A percentile compares a stretch with the other conserved stretches of the same genome.
Evolutionary conservation across 768 basidiomycete genomes (phyloP).

Genomic region (Pholiota molesta): DNA sequence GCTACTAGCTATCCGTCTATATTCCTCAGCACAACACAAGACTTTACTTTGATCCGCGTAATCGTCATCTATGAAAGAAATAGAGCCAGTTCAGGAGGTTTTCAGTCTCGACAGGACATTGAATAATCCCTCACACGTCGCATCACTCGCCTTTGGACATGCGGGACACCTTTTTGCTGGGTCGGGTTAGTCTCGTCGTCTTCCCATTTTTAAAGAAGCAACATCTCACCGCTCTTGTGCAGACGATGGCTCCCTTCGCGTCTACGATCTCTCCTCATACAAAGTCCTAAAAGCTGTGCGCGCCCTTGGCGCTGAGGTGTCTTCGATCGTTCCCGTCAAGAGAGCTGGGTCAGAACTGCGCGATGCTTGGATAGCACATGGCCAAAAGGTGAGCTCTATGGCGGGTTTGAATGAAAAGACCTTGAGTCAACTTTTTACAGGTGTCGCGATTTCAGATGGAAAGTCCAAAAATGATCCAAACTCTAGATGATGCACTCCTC

Average conservation of each 20-base stretch:
- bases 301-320: conserved; percentile 59
- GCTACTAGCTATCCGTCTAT: too few relatives aligned
- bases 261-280: conserved; percentile 61
- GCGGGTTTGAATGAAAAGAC: background rate
- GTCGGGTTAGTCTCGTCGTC: conserved; percentile 49
- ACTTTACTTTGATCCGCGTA: too few relatives aligned
- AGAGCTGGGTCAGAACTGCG: conserved; percentile 42
- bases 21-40: too few relatives aligned
- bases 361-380: conserved; percentile 70
- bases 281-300: conserved; percentile 68
- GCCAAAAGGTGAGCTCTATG: conserved; percentile 48
- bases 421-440: conserved; percentile 19
- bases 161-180: conserved; percentile 58
- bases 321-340: conserved; percentile 57
- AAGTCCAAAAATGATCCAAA: conserved; percentile 55
- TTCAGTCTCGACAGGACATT: conserved; percentile 22
- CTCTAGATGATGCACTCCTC: conserved; percentile 48
- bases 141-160: conserved; percentile 54
- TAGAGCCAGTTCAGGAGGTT: conserved; percentile 13
- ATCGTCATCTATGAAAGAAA: background rate
- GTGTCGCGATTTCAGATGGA: conserved; percentile 51
- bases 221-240: background rate
- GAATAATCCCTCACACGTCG: conserved; percentile 36
- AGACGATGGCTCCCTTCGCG: conserved; percentile 74
- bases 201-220: background rate